Conservation (phyloP, 2,329 filamentous ascomycete genomes). For the Fusarium sacchari region DNA sequence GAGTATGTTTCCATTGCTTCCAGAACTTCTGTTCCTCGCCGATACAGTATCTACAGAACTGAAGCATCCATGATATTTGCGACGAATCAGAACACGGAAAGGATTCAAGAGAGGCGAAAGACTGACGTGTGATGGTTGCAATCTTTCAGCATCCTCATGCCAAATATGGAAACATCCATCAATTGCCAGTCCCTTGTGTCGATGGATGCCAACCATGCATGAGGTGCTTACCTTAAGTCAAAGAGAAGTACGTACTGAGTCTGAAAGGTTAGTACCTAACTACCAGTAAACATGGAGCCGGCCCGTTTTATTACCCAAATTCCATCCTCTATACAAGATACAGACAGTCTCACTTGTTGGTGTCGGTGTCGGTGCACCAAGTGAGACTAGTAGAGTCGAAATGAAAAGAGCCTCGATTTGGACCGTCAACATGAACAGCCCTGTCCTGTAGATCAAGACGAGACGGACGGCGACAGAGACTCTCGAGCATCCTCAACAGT, state of each 20-base stretch:
- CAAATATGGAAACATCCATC: constrained; percentile 33
- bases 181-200: constrained; percentile 10
- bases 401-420: constrained; percentile 17
- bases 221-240: too few species aligned
- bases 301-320: neutral
- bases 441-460: constrained; percentile 18
- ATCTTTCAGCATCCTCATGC: constrained; percentile 16
- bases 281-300: neutral
- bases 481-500: neutral
- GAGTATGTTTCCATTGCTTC: neutral
- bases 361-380: constrained; percentile 8
- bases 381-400: constrained; percentile 7
- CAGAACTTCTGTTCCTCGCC: neutral
- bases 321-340: neutral
- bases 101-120: neutral
- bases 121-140: constrained; percentile 35
- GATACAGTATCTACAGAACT: neutral
- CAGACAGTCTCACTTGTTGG: constrained; percentile 1
- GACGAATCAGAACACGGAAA: neutral
- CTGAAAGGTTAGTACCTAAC: too few species aligned
- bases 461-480: neutral
- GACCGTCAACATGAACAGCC: constrained; percentile 8
- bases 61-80: neutral
- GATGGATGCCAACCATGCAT: constrained; percentile 19
- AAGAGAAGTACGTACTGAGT: neutral